Evolutionary conservation across 352 stramenopile species (phyloP).

Genomic region (Aphanomyces cochlioides): DNA sequence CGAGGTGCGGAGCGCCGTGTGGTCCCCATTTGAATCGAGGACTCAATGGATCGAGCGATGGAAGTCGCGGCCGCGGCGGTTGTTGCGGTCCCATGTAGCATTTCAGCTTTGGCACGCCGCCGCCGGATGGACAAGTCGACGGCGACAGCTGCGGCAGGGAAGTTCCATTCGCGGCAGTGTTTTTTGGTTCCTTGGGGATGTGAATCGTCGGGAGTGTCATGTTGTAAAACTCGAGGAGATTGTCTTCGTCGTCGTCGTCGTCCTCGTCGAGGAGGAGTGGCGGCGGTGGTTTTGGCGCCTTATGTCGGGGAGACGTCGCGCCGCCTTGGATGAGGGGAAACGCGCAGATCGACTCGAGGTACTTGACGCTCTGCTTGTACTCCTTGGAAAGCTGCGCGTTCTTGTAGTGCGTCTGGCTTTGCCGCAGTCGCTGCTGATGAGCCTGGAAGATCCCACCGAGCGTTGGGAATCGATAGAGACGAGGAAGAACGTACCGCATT

Average conservation of each 20-base stretch:
- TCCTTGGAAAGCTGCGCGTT: constrained; percentile 54
- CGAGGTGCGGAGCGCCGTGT: background rate
- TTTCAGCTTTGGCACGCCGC: no score
- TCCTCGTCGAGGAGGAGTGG: background rate
- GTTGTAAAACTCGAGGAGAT: constrained; percentile 28
- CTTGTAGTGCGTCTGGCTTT: constrained; percentile 57
- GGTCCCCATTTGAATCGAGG: constrained; percentile 29
- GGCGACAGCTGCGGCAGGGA: background rate
- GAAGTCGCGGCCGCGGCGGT: constrained; percentile 3
- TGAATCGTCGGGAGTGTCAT: constrained; percentile 19
- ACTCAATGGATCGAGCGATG: constrained; percentile 13
- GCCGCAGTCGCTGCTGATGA: constrained; percentile 40
- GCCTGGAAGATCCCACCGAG: constrained; percentile 40
- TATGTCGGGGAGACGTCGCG: background rate
- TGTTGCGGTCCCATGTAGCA: no score
- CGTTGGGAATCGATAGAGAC: constrained; percentile 31
- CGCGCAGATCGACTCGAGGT: constrained; percentile 65
- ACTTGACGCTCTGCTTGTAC: constrained; percentile 67
- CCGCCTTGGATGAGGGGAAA: constrained; percentile 39
- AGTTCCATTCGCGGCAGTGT: background rate
- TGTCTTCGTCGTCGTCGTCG: constrained; percentile 9
- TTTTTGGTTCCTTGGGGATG: background rate
- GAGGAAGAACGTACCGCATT: constrained; percentile 36
- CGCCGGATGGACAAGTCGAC: no score
- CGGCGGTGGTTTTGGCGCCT: background rate